phyloP scores from a whole-genome alignment of 2,329 filamentous ascomycete species.

The Pseudogymnoascus sp. region DNA sequence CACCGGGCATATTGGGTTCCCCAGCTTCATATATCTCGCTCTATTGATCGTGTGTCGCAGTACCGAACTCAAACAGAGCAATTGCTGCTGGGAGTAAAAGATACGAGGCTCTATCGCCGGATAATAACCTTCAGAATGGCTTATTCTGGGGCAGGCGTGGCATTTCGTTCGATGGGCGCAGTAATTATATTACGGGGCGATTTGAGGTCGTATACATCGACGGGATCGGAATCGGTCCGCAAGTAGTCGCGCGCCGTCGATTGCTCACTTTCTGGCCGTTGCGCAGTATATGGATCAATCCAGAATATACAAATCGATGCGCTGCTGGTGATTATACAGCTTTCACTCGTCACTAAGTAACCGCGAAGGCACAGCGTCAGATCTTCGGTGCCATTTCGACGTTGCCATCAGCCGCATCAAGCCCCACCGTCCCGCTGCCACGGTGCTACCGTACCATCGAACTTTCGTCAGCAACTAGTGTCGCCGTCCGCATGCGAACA shows the following conservation, averaged over 20 bases:
- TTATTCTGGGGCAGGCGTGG: background rate
- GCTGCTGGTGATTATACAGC: background rate
- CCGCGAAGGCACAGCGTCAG: background rate
- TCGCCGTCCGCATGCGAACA: conserved; percentile 1
- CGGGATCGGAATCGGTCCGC: background rate
- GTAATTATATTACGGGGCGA: background rate
- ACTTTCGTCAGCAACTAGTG: conserved; percentile 1
- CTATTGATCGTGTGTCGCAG: background rate
- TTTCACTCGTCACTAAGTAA: background rate
- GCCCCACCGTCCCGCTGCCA: background rate
- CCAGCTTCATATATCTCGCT: background rate
- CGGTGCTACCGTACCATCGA: background rate
- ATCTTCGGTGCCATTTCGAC: background rate
- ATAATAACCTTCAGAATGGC: background rate
- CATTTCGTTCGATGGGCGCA: background rate
- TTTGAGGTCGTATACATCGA: conserved; percentile 1
- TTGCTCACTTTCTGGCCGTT: background rate
- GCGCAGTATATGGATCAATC: background rate
- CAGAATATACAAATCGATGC: background rate
- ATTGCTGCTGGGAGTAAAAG: background rate
- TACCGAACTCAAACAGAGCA: background rate
- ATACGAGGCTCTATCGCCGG: background rate
- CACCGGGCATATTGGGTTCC: conserved; percentile 1
- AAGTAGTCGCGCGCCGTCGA: conserved; percentile 5
- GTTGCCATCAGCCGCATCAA: conserved; percentile 4